These are phyloP conservation scores for Fomitopsis schrenkii DNA, from an alignment of 1,284 basidiomycete genomes.

Conservation along the genomic window DNA sequence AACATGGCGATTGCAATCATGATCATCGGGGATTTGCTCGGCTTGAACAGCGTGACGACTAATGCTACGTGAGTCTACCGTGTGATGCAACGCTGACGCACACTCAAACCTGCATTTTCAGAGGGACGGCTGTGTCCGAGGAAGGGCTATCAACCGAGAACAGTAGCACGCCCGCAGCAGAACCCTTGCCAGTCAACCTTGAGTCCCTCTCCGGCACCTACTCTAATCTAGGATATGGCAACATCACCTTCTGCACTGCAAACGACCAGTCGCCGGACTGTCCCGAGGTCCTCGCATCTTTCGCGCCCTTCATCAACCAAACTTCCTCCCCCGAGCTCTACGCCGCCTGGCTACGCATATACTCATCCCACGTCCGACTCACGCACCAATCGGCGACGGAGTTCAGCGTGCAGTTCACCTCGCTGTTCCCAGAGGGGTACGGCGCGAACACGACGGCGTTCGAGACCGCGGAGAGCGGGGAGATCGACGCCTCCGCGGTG, in stretches of 20 bases:
- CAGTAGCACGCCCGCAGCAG: neutral
- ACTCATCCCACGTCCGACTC: conserved; percentile 19
- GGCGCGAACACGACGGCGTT: conserved; percentile 19
- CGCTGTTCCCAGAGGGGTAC: conserved; percentile 21
- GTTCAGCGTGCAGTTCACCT: conserved; percentile 12
- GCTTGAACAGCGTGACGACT: neutral
- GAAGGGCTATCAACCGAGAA: neutral
- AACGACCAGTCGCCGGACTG: conserved; percentile 23
- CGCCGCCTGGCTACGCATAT: conserved; percentile 4
- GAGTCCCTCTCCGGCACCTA: conserved; percentile 31
- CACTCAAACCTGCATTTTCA: neutral
- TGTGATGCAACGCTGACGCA: neutral
- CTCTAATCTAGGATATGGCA: conserved; percentile 29
- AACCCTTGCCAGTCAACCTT: conserved; percentile 21
- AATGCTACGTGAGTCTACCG: neutral
- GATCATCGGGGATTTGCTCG: conserved; percentile 16
- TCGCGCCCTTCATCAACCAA: conserved; percentile 20
- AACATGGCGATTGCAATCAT: conserved; percentile 23
- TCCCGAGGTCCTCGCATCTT: conserved; percentile 19
- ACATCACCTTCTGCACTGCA: conserved; percentile 30
- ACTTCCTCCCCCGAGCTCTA: neutral
- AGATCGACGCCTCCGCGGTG: too few species aligned
- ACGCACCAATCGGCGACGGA: conserved; percentile 9
- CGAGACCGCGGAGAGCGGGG: neutral
- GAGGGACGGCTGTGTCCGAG: neutral